Conservation (phyloP, 257 asterid species). For the Ligustrum vulgare region DNA sequence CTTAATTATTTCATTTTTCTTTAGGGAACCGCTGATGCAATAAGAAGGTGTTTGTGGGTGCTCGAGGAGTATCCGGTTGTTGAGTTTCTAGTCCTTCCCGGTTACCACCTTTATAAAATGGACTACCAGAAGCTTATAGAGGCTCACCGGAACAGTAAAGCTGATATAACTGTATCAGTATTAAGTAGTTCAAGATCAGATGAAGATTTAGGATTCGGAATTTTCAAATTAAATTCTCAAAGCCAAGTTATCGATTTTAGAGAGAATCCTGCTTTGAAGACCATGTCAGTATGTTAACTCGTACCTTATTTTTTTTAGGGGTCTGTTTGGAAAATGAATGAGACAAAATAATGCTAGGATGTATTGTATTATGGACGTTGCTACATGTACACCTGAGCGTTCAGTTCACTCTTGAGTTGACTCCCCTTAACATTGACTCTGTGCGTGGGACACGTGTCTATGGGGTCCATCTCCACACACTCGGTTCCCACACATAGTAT, state of each 20-base stretch:
- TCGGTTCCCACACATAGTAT: too few species aligned
- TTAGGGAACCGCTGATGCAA: conserved; percentile 90
- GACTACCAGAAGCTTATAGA: conserved; percentile 63
- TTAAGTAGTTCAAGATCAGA: conserved; percentile 23
- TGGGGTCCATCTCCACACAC: too few species aligned
- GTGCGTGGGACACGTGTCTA: too few species aligned
- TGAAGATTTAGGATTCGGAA: conserved; percentile 52
- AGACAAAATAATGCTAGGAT: too few species aligned
- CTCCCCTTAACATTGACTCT: too few species aligned
- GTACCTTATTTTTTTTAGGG: background rate
- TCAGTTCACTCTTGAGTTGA: too few species aligned
- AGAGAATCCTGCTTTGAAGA: conserved; percentile 30
- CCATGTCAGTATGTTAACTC: conserved; percentile 31
- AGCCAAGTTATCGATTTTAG: conserved; percentile 49
- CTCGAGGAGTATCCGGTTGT: conserved; percentile 59
- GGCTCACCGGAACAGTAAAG: conserved; percentile 41
- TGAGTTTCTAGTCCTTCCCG: conserved; percentile 78
- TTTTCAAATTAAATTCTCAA: conserved; percentile 40
- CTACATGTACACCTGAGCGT: too few species aligned
- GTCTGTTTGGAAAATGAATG: too few species aligned
- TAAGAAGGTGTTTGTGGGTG: conserved; percentile 76
- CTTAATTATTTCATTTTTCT: conserved; percentile 3
- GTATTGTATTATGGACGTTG: too few species aligned
- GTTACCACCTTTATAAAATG: conserved; percentile 86
- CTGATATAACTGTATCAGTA: conserved; percentile 63